Evolutionary conservation across 371 early-diverging fungal genomes (phyloP).

Genomic region (Catenaria anguillulae): DNA sequence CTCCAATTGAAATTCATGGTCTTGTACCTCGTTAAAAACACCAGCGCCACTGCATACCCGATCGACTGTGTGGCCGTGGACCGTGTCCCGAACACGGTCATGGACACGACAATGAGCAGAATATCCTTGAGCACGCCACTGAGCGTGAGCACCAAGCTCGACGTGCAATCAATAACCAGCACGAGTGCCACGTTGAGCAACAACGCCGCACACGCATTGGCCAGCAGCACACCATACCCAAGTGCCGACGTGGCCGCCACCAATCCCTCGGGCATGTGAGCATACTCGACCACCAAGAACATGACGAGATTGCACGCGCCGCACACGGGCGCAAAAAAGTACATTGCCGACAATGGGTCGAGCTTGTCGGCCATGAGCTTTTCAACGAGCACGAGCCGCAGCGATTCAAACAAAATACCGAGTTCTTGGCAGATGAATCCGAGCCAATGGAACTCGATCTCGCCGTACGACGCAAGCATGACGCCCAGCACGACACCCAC

Average conservation of each 20-base stretch:
- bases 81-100: slow-evolving; percentile 11
- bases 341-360: slow-evolving; percentile 16
- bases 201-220: slow-evolving; percentile 16
- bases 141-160: slow-evolving; percentile 15
- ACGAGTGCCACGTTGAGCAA: slow-evolving; percentile 18
- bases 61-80: slow-evolving; percentile 10
- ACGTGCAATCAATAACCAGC: slow-evolving; percentile 18
- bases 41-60: slow-evolving; percentile 16
- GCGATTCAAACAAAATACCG: slow-evolving; percentile 16
- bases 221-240: slow-evolving; percentile 8
- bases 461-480: slow-evolving; percentile 18
- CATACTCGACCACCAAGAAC: slow-evolving; percentile 12
- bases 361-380: slow-evolving; percentile 17
- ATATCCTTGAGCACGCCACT: slow-evolving; percentile 20
- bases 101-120: slow-evolving; percentile 13
- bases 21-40: slow-evolving; percentile 17
- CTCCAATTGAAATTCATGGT: background rate
- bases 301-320: slow-evolving; percentile 16
- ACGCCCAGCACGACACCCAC: slow-evolving; percentile 19
- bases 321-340: slow-evolving; percentile 17
- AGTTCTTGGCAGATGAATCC: slow-evolving; percentile 15
- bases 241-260: slow-evolving; percentile 4
- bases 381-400: slow-evolving; percentile 18
- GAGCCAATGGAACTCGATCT: slow-evolving; percentile 15
- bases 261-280: background rate